A percentile compares a stretch with the other conserved stretches of the same genome.
phyloP scores from a whole-genome alignment of 352 stramenopile species.

The Phytophthora sp. region DNA sequence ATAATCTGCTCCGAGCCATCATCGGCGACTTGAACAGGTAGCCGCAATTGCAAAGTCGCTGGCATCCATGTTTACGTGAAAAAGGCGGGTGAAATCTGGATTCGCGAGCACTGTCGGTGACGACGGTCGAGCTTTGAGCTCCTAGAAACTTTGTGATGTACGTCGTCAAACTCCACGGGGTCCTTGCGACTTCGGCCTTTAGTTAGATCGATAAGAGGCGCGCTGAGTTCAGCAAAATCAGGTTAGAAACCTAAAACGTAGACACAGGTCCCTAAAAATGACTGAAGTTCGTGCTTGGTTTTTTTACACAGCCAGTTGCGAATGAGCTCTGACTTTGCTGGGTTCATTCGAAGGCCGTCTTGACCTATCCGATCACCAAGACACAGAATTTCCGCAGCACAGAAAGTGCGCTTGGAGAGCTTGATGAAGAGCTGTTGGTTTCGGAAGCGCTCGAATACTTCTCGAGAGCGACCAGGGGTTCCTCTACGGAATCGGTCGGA shows the following conservation, averaged over 20 bases:
- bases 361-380: not conserved
- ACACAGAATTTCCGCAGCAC: slow-evolving; percentile 5
- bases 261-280: slow-evolving; percentile 14
- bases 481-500: not conserved
- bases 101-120: too few relatives aligned
- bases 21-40: too few relatives aligned
- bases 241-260: slow-evolving; percentile 13
- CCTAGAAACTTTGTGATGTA: not conserved
- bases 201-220: slow-evolving; percentile 2
- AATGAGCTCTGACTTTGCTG: not conserved
- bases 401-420: slow-evolving; percentile 19
- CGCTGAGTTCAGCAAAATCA: slow-evolving; percentile 1
- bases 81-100: too few relatives aligned
- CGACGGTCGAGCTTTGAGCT: slow-evolving; percentile 1
- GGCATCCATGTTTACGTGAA: too few relatives aligned
- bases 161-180: not conserved
- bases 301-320: not conserved
- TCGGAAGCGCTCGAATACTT: slow-evolving; percentile 2
- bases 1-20: too few relatives aligned
- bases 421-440: slow-evolving; percentile 8
- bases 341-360: slow-evolving; percentile 14
- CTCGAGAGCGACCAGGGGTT: not conserved
- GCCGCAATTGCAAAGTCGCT: too few relatives aligned
- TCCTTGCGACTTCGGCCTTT: not conserved
- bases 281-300: slow-evolving; percentile 8